Percentiles rank a stretch among this genome's conserved stretches.
Evolutionary conservation across 225 moss, liverwort and hornwort species (phyloP).

Genomic region (Sphagnum tenellum): DNA sequence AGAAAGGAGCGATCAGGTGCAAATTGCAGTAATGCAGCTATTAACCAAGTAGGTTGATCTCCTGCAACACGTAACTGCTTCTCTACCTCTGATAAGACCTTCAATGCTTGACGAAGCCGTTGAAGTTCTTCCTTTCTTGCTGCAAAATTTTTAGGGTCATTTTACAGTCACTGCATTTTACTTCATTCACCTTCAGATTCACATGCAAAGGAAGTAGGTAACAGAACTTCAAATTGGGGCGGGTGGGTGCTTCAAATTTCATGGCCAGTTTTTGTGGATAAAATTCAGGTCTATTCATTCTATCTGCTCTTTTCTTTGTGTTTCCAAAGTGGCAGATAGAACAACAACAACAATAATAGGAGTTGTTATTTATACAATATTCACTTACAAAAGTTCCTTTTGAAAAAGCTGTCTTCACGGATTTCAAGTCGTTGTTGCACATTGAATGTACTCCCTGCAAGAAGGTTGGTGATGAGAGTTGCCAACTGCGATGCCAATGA

Average conservation of each 20-base stretch:
- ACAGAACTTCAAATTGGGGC: too few species aligned
- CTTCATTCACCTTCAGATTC: too few species aligned
- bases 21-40: slow-evolving; percentile 79
- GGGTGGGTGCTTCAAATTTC: too few species aligned
- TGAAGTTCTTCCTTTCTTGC: slow-evolving; percentile 71
- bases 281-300: too few species aligned
- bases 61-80: slow-evolving; percentile 71
- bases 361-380: too few species aligned
- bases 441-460: slow-evolving; percentile 48
- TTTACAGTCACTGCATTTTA: too few species aligned
- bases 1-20: slow-evolving; percentile 89
- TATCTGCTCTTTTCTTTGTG: too few species aligned
- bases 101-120: slow-evolving; percentile 73
- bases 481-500: slow-evolving; percentile 69
- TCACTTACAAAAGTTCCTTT: slow-evolving; percentile 55
- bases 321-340: too few species aligned
- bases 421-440: slow-evolving; percentile 30
- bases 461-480: slow-evolving; percentile 65
- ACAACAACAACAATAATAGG: too few species aligned
- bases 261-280: too few species aligned
- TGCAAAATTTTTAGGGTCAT: slow-evolving; percentile 6
- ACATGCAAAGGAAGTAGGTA: too few species aligned
- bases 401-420: slow-evolving; percentile 46
- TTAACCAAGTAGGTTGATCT: slow-evolving; percentile 74
- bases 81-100: slow-evolving; percentile 66